These are phyloP conservation scores for Xylaria hypoxylon DNA, from an alignment of 2,329 filamentous ascomycete species.

Conservation along the genomic window DNA sequence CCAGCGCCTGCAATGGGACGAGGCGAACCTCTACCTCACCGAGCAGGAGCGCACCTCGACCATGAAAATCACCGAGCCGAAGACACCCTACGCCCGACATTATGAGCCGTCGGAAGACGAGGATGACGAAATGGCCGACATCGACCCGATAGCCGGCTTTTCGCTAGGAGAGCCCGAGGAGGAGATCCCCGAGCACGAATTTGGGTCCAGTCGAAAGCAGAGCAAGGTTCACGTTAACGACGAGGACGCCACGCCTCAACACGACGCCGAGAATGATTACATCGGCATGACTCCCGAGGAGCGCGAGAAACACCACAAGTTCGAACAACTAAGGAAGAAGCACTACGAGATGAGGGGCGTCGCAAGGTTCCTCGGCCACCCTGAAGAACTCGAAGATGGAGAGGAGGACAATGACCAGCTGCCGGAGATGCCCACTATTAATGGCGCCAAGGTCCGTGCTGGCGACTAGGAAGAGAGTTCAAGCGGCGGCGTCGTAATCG, in stretches of 20 bases:
- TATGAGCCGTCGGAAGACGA: conserved; percentile 93
- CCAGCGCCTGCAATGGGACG: conserved; percentile 95
- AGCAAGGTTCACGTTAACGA: conserved; percentile 84
- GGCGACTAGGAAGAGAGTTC: conserved; percentile 39
- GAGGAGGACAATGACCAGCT: conserved; percentile 61
- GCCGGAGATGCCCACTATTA: conserved; percentile 52
- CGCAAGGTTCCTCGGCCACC: conserved; percentile 84
- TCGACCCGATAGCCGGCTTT: conserved; percentile 79
- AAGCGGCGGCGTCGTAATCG: not conserved
- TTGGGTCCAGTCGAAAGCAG: conserved; percentile 53
- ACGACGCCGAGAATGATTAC: conserved; percentile 68
- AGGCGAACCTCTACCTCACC: conserved; percentile 95
- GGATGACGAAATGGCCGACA: conserved; percentile 73
- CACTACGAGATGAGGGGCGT: conserved; percentile 99
- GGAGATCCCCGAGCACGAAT: conserved; percentile 64
- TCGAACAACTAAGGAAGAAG: conserved; percentile 91
- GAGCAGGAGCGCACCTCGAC: conserved; percentile 95
- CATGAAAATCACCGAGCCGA: conserved; percentile 99
- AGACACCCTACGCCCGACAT: conserved; percentile 93
- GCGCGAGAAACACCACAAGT: conserved; percentile 88
- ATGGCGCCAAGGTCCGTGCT: conserved; percentile 46
- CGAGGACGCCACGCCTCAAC: conserved; percentile 64
- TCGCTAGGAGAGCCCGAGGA: conserved; percentile 94
- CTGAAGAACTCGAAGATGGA: conserved; percentile 72
- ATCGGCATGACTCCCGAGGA: conserved; percentile 75